A percentile compares a stretch with the other conserved stretches of the same genome.
These are phyloP conservation scores for Penicillium cataractarum DNA, from an alignment of 495 filamentous ascomycete genomes.

Conservation along the genomic window DNA sequence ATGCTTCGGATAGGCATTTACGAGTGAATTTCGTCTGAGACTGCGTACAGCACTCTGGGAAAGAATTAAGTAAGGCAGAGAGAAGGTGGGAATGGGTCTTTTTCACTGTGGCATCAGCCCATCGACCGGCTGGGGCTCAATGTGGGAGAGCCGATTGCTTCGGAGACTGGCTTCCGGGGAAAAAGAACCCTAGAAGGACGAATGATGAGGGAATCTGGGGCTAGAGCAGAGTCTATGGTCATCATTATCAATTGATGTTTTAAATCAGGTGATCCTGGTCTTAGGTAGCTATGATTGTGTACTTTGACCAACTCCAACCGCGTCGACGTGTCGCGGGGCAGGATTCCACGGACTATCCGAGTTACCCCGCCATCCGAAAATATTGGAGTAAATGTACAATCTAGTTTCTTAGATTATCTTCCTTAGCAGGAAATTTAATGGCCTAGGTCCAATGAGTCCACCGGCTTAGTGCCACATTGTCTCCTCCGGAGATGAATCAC, in stretches of 20 bases:
- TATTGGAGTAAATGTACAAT: no score
- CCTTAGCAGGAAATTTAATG: background rate
- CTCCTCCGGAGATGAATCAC: background rate
- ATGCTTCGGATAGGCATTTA: constrained; percentile 23
- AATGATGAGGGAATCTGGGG: no score
- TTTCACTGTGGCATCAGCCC: background rate
- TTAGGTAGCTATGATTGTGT: no score
- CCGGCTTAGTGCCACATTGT: background rate
- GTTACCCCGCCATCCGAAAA: background rate
- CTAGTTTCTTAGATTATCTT: background rate
- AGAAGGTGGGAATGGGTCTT: background rate
- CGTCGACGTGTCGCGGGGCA: background rate
- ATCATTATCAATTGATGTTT: background rate
- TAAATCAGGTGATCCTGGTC: background rate
- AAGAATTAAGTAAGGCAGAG: background rate
- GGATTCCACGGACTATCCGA: background rate
- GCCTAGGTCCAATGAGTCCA: background rate
- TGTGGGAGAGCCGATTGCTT: constrained; percentile 4
- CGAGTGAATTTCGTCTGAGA: background rate
- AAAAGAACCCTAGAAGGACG: background rate
- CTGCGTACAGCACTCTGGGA: background rate
- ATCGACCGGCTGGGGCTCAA: background rate
- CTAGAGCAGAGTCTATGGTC: no score
- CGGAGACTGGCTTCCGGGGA: constrained; percentile 7
- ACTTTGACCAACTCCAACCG: background rate